Percentiles rank a stretch among this genome's conserved stretches.
Evolutionary conservation across 2,329 filamentous ascomycete genomes (phyloP).

Genomic region (Ascochyta clinopodiicola): DNA sequence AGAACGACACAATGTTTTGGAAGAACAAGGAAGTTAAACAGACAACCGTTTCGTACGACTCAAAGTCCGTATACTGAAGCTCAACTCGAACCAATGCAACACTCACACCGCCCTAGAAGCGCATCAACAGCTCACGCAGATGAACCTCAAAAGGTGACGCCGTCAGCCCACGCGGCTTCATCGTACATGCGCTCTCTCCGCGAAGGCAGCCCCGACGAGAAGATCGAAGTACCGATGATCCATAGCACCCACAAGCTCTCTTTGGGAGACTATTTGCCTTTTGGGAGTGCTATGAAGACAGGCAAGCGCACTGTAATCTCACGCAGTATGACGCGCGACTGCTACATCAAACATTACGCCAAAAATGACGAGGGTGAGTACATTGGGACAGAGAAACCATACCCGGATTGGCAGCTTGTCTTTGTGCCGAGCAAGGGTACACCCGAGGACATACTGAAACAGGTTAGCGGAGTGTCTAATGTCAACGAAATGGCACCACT

Average conservation of each 20-base stretch:
- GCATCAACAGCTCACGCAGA: neutral
- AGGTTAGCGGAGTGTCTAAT: neutral
- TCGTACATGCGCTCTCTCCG: constrained; percentile 8
- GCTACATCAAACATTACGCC: constrained; percentile 15
- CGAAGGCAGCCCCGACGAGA: constrained; percentile 11
- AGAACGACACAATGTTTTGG: neutral
- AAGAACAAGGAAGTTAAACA: neutral
- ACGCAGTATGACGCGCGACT: constrained; percentile 17
- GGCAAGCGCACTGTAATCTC: constrained; percentile 11
- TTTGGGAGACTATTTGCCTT: constrained; percentile 12
- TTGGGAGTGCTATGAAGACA: constrained; percentile 7
- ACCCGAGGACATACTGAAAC: constrained; percentile 10
- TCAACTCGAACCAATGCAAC: neutral
- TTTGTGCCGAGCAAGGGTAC: constrained; percentile 15
- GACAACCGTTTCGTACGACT: neutral
- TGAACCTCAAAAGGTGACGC: neutral
- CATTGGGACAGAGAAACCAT: constrained; percentile 14
- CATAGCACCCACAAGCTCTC: constrained; percentile 10
- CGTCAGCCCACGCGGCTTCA: constrained; percentile 2
- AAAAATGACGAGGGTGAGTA: constrained; percentile 16
- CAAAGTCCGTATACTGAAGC: neutral
- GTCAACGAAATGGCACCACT: neutral
- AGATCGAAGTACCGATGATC: constrained; percentile 14
- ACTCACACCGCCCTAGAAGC: neutral
- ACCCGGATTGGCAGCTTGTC: constrained; percentile 10